Base-by-base conservation (phyloP, 352 stramenopile species). In the Peronospora farinosa region DNA sequence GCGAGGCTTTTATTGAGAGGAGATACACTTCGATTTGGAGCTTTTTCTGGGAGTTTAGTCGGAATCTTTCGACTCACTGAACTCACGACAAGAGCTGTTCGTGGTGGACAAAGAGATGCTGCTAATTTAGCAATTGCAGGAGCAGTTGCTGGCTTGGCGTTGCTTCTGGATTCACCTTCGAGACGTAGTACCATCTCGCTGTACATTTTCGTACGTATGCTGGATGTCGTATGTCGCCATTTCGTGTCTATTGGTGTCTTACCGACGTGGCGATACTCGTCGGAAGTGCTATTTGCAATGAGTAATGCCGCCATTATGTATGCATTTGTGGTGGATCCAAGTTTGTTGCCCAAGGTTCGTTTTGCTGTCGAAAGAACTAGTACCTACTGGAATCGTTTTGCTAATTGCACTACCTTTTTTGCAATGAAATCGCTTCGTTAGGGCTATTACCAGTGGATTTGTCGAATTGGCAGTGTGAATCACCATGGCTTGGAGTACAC, bases 401-500 rank as follows among this genome's bases (percentile, higher is more conserved):
- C 33, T 44, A 3, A 37, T 30, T 44, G 27, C n/a, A 11, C 36
- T 46, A 10, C 7, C 45, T 43, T 35, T 7, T 33, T 38, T n/a
- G 15, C 19, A 21, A 21, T 21, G 19, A 21, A 35, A 54, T 43
- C 33, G 7, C 25, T 42, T 31, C 21, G 32, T 4, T 55, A 92
- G 82, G 57, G 72, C 39, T 93, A 93, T 50, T 90, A 92, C 65
- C 77, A 88, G 30, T 92, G 82, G 77, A 90, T 94, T 51, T 69
- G 84, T 19, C 67, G 72, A 12, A 82, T 86, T 41, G 81, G 80
- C 2, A 71, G 54, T 25, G 71, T 94, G 17, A 92, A 69, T 17
- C 70, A 91, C 52, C 57, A 89, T 44, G 83, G 80, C 0, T 44
- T 90, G 15, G 74, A 89, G 40, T 85, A 85, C 57, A 75, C 74